Base-by-base conservation (phyloP, 2,329 filamentous ascomycete species). In the Pseudocercospora fuligena region DNA sequence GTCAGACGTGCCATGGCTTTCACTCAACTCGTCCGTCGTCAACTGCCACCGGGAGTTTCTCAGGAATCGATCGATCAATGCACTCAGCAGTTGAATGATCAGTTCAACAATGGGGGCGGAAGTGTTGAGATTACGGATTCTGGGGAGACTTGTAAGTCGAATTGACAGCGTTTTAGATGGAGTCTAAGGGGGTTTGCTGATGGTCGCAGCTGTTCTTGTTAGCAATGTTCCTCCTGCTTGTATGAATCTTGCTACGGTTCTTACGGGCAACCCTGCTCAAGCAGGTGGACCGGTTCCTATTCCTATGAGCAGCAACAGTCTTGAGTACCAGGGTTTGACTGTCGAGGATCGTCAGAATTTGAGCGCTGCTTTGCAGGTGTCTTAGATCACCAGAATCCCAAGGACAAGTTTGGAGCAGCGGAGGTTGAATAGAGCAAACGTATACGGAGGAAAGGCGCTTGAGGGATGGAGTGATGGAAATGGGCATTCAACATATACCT, bases 51-150 rank as follows among this genome's bases (percentile, higher is more conserved):
- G 21, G 62, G 54, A 40, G 62, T 64, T 21, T 64, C 62, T 23
- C 62, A 64, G n/a, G 62, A 64, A 33, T 64, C 62, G n/a, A 60
- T 64, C 29, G 54, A 64, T 33, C 62, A 64, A 16, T 64, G 62
- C 62, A 60, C 54, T 21, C 53, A 33, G 23, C 62, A 64, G 25
- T 11, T 64, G 53, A 64, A 60, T 43, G 62, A 60, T 14, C 62
- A 64, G 56, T 36, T 27, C 25, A 53, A 31, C 54, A 49, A 29
- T 19, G 36, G 36, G 1, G 53, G 31, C 2, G 56, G 29, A 23
- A 19, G 7, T 14, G 62, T 64, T n/a, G 19, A 59, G 62, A 60
- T 64, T 21, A 29, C 14, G 5, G 62, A 64, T 47, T 8, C 4
- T 36, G 56, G 53, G 33, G 36, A 59, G 33, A 59, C 31, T 31